Base-by-base conservation (phyloP, 768 basidiomycete genomes). In the Tubosaeta brunneosetosa region DNA sequence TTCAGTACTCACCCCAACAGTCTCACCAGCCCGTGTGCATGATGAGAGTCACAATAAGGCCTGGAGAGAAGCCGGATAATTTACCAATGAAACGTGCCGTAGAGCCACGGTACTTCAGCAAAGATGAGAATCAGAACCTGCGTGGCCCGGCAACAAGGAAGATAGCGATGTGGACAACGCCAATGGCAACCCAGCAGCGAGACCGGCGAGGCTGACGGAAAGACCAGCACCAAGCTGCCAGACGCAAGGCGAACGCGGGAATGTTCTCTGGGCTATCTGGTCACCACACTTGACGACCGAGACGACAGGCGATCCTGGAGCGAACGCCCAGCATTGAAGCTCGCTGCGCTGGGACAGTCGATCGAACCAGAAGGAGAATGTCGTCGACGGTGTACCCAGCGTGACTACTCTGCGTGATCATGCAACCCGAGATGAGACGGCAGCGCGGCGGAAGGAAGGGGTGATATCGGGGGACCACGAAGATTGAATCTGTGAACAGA, bases 41-140 rank as follows among this genome's bases (percentile, higher is more conserved):
- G 77, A 95, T 95, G 42, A 97, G 84, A 14, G 94, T 93, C 58
- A 95, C 93, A 65, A 95, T 95, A 56, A 95, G 81, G 55, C 86
- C 84, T 81, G 3, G 48, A 16, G 19, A 12, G 13, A 9, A 16
- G 26, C 7, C 16, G 3, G 9, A 17, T 7, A 52, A 55, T n/a
- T n/a, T n/a, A 19, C 27, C 8, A 26, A 38, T 4, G 13, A 16
- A 47, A 47, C 73, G 25, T 56, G 78, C 91, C 94, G 69, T 94
- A 95, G 31, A 94, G 83, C 75, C 92, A 92, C 76, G 94, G 72
- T 3, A 95, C 91, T 80, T 93, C 91, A 27, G 91, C 89, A 69
- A 92, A 97, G 82, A 97, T 99, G 75, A 99, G 90, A 71, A 99
- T 98, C 55, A 97, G 80, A 60, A 97, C 95, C 92, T 89, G 52